Base-by-base conservation (phyloP, 2,329 filamentous ascomycete genomes). In the Aspergillus bombycis region DNA sequence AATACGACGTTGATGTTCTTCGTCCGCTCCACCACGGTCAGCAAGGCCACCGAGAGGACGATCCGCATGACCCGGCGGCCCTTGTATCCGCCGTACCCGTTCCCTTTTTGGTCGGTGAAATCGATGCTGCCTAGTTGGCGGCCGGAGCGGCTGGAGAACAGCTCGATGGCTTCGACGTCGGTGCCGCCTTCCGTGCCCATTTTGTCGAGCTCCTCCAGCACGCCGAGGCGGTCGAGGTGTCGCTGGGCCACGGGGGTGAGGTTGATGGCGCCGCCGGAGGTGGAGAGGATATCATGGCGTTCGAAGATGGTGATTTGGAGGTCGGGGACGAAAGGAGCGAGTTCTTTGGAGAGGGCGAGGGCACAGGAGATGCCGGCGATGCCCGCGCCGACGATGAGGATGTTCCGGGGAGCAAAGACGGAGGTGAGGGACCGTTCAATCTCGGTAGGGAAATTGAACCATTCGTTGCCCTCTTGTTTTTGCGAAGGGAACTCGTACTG, bases 261-360 rank as follows among this genome's bases (percentile, higher is more conserved):
- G 62, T 80, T 80, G 62, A 82, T 79, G 4, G 80, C 79, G 11
- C 80, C 80, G 10, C 80, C 80, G 14, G 78, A 77, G 6, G 79
- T 81, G 0, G 79, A 78, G 8, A 79, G 74, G 9, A 79, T 67
- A 19, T 77, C 72, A 62, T 79, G 75, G 26, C 79, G 74, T 65
- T 81, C 80, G 61, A 74, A 80, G 26, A 80, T 63, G 2, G 70
- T 77, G 63, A 80, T 80, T 34, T 73, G 70, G 23, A 78, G 62
- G 32, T 74, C 69, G 1, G 76, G 74, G 19, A 77, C 68, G 32
- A 71, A 73, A 0, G 75, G 75, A 3, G 72, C 65, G 14, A 78
- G 67, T 60, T 78, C 75, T 55, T 70, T 68, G 11, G 73, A 72
- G 12, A 78, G 65, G 14, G 76, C 65, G 12, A 78, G 67, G 5